Percentiles rank a stretch among this genome's conserved stretches.
phyloP scores from a whole-genome alignment of 2,329 filamentous ascomycete genomes.

The Biscogniauxia mediterranea region DNA sequence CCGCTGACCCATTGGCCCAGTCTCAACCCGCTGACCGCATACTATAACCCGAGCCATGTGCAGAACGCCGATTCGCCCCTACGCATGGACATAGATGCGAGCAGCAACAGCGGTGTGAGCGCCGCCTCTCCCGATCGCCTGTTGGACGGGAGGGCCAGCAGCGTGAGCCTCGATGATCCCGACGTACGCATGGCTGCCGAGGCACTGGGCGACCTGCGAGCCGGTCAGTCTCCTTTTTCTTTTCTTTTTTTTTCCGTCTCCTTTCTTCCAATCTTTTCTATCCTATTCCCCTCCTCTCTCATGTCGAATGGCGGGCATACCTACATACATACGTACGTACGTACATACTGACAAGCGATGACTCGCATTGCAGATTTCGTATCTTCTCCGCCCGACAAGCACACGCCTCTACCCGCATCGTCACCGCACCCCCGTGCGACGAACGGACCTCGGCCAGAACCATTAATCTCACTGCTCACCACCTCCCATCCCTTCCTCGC shows the following conservation, averaged over 20 bases:
- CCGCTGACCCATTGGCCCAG: slow-evolving; percentile 44
- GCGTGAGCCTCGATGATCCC: slow-evolving; percentile 62
- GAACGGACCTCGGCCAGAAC: slow-evolving; percentile 63
- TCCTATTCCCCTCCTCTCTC: too few relatives aligned
- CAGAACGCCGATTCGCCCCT: slow-evolving; percentile 45
- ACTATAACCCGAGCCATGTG: slow-evolving; percentile 45
- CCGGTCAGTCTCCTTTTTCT: slow-evolving; percentile 51
- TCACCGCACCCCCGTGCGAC: slow-evolving; percentile 38
- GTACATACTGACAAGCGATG: slow-evolving; percentile 13
- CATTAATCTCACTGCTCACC: slow-evolving; percentile 80
- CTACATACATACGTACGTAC: slow-evolving; percentile 5
- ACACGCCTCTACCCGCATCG: slow-evolving; percentile 41
- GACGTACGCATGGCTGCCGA: slow-evolving; percentile 71
- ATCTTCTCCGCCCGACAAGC: slow-evolving; percentile 56
- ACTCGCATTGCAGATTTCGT: slow-evolving; percentile 55
- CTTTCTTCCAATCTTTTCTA: too few relatives aligned
- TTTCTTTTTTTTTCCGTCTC: slow-evolving; percentile 8
- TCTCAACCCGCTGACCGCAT: slow-evolving; percentile 48
- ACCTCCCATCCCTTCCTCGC: slow-evolving; percentile 85
- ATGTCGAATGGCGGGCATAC: too few relatives aligned
- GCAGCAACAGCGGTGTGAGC: slow-evolving; percentile 40
- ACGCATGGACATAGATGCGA: slow-evolving; percentile 48
- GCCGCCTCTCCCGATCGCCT: slow-evolving; percentile 47
- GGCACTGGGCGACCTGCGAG: slow-evolving; percentile 70
- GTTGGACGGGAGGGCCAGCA: slow-evolving; percentile 45